Evolutionary conservation across 495 filamentous ascomycete species (phyloP), one percentile per base, ranked within the genome.

Genomic region (Oidiodendron maius): DNA sequence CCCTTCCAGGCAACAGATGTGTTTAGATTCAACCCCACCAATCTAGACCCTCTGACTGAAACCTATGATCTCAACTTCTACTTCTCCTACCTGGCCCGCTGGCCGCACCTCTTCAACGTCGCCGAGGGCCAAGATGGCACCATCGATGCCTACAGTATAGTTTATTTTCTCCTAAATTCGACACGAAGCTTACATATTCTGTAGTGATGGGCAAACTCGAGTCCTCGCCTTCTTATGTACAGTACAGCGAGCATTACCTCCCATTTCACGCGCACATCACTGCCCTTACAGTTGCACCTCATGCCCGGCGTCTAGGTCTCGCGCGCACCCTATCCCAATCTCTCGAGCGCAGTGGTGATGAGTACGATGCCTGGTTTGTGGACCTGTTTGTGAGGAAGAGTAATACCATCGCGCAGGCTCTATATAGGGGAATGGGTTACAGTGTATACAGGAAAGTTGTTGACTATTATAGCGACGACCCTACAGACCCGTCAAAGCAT

Each of bases 251-350:
- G 55, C 87, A 94, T 68, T 95, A 91, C 66, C 85, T 91, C 16
- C 91, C 94, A 20, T 97, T 89, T 87, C 93, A 97, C 67, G 93
- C 91, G 23, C 93, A 98, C 68, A 95, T 98, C 67, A 98, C 93
- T 15, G 91, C 91, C 32, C 74, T 98, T 15, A 96, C 93, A 2
- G 88, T 98, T 20, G 86, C 91, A 12, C 93, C 93, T 0, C 78
- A 83, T 56, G 88, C 83, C 49, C 83, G 91, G 15, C 81, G 91
- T 22, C 78, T 90, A 18, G 91, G 93, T 20, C 83, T 95, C 40
- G 93, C 91, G 22, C 84, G 83, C 42, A 76, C 76, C 22, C 75
- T 97, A 22, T 89, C 85, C 4, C 75, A 81, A 61, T 79, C 84
- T 39, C 77, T 98, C 34, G 90, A 96, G 66, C 74, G 71, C 13